A percentile compares a stretch with the other conserved stretches of the same genome.
These are phyloP conservation scores for Diutina mesorugosa DNA, from an alignment of 1,139 yeast genomes.

Conservation along the genomic window DNA sequence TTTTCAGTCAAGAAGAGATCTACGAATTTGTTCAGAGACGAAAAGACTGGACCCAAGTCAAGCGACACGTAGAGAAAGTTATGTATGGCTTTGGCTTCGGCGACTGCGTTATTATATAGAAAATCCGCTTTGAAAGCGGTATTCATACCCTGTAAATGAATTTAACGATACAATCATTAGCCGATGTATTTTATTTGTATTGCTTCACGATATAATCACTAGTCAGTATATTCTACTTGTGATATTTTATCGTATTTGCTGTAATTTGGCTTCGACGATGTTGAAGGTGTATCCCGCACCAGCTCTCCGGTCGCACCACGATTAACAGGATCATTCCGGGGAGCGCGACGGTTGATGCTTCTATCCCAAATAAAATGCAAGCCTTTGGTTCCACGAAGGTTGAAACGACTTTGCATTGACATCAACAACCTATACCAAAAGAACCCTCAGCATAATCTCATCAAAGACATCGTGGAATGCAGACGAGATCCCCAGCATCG, in stretches of 20 bases:
- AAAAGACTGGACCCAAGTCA: slow-evolving; percentile 72
- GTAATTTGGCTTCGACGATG: too few species aligned
- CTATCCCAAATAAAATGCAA: background rate
- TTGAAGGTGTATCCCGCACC: too few species aligned
- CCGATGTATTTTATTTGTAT: background rate
- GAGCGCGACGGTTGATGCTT: background rate
- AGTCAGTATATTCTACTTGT: too few species aligned
- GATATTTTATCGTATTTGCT: too few species aligned
- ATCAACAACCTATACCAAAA: background rate
- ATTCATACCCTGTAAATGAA: background rate
- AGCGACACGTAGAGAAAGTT: slow-evolving; percentile 78
- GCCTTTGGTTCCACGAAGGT: background rate
- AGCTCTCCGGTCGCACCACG: background rate
- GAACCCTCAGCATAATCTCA: background rate
- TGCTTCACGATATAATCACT: background rate
- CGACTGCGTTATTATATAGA: slow-evolving; percentile 41
- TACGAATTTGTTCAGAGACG: slow-evolving; percentile 85
- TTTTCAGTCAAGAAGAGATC: slow-evolving; percentile 84
- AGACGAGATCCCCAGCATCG: background rate
- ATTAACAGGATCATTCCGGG: background rate
- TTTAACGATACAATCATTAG: background rate
- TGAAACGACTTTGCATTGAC: background rate
- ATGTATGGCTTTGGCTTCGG: slow-evolving; percentile 80
- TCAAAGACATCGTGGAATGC: background rate
- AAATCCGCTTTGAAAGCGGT: background rate